Base-by-base conservation (phyloP, 2,329 filamentous ascomycete genomes). In the Cladosporium austrohemisphaericum region DNA sequence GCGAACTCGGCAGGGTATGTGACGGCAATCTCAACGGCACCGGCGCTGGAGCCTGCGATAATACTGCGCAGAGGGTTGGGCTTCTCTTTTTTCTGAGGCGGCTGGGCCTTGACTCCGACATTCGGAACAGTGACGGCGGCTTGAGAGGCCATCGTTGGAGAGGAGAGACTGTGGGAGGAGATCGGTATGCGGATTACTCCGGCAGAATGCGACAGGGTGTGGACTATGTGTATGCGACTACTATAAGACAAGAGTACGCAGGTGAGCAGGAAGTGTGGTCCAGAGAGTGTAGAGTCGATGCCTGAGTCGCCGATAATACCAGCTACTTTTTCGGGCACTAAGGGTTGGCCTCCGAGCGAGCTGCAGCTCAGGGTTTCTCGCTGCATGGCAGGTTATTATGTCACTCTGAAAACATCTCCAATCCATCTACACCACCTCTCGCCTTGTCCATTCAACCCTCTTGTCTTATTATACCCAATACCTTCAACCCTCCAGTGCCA, bases 1-100 rank as follows among this genome's bases (percentile, higher is more conserved):
- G 92, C 92, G 73, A 97, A 95, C 71, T 96, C 91, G 63, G 90
- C 90, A 50, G 91, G 91, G 70, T 95, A 96, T 56, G 91, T 95
- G 61, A 95, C 94, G 54, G 90, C 83, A 68, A 97, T 97, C 73
- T 98, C 92, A 57, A 97, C 80, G 48, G 91, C 93, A 63, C 93
- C 93, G 48, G 92, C 93, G n/a, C 86, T 87, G 50, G 89, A 88
- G 55, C 93, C 93, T 49, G 93, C 93, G 60, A 97, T 76, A 61
- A 97, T 88, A 52, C 90, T 95, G 59, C 93, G 87, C 66, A 95
- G 71, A 41, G 87, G 81, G 64, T 87, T 95, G 38, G 91, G 88
- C 71, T 84, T 64, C 49, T 62, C 57, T 38, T 61, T 64, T 47
- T 60, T 62, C 10, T 55, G 44, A 33, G 37, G 50, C 26, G 20